These are phyloP conservation scores for Ceratocystis cubensis DNA, from an alignment of 2,329 filamentous ascomycete species.

Conservation along the genomic window DNA sequence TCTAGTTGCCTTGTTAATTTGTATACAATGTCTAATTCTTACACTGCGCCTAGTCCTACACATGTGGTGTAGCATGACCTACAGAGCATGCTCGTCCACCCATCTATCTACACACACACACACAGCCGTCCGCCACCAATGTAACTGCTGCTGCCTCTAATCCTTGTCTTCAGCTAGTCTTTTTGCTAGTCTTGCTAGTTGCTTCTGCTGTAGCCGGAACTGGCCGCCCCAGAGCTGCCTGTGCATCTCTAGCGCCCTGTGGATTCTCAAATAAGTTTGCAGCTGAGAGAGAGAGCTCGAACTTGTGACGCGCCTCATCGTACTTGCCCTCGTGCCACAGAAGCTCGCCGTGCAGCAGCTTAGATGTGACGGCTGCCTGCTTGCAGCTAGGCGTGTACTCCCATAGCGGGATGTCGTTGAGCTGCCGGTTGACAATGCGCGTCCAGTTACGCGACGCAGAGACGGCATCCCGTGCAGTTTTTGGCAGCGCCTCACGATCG, in stretches of 20 bases:
- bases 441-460: constrained; percentile 17
- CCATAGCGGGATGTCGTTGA: constrained; percentile 12
- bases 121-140: background rate
- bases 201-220: constrained; percentile 1
- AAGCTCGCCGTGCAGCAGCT: constrained; percentile 17
- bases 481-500: constrained; percentile 17
- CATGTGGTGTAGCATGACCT: background rate
- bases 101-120: background rate
- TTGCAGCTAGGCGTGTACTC: constrained; percentile 15
- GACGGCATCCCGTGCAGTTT: constrained; percentile 11
- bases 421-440: constrained; percentile 12
- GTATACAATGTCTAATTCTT: background rate
- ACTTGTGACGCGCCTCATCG: constrained; percentile 13
- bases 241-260: constrained; percentile 9
- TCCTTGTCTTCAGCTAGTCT: background rate
- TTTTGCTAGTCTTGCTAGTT: background rate
- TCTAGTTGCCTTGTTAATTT: background rate
- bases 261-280: constrained; percentile 15
- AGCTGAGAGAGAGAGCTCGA: constrained; percentile 10
- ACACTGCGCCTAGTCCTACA: background rate
- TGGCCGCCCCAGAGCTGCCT: constrained; percentile 8
- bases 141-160: background rate
- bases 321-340: constrained; percentile 20
- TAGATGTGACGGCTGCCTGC: constrained; percentile 12
- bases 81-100: background rate